phyloP scores from a whole-genome alignment of 2,329 filamentous ascomycete species.

The Hypoxylon sp. region DNA sequence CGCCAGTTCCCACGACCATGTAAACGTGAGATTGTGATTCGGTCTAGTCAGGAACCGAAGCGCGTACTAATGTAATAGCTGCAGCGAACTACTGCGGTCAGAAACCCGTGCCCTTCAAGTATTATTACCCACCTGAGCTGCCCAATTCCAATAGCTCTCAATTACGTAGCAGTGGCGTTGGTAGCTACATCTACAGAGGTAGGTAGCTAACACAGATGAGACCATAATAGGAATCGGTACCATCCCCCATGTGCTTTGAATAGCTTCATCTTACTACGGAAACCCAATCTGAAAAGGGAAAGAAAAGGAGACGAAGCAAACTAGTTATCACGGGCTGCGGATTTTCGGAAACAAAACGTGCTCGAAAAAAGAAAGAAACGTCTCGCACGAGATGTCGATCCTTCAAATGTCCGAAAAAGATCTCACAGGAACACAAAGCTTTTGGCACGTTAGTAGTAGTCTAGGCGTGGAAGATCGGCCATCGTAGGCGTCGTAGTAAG shows the following conservation, averaged over 20 bases:
- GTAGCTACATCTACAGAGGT: conserved; percentile 1
- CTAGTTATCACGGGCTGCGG: conserved; percentile 5
- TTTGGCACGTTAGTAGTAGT: neutral
- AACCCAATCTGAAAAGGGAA: conserved; percentile 11
- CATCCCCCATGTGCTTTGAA: no score
- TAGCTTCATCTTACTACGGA: conserved; percentile 20
- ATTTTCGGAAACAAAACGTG: conserved; percentile 13
- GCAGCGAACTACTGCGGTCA: conserved; percentile 28
- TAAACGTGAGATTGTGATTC: conserved; percentile 33
- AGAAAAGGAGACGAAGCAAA: conserved; percentile 1
- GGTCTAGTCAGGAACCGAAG: conserved; percentile 34
- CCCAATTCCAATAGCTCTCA: conserved; percentile 6
- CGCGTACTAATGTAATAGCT: conserved; percentile 32
- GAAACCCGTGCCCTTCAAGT: conserved; percentile 7
- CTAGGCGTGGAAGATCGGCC: conserved; percentile 16
- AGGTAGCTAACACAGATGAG: no score
- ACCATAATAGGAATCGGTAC: no score
- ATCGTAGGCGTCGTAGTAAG: conserved; percentile 13
- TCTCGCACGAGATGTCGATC: conserved; percentile 16
- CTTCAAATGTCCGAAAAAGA: conserved; percentile 14
- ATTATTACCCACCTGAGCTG: conserved; percentile 20
- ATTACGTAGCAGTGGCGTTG: conserved; percentile 1
- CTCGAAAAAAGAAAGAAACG: conserved; percentile 1
- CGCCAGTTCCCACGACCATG: conserved; percentile 21
- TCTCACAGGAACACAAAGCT: conserved; percentile 20